Evolutionary conservation across 495 filamentous ascomycete genomes (phyloP).

Genomic region (Penicillium steckii): DNA sequence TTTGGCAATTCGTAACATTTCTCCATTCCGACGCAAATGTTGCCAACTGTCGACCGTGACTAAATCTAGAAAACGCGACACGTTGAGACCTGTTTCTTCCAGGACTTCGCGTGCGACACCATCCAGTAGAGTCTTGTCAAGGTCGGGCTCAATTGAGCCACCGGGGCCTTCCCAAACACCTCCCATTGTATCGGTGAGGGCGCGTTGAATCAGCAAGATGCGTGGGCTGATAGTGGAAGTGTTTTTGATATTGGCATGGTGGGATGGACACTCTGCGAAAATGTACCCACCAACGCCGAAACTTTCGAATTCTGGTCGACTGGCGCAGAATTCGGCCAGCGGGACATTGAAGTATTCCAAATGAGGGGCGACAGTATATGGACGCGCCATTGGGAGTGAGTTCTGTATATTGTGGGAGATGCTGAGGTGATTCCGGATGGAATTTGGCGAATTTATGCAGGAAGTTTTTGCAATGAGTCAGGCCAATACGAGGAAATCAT

Average conservation of each 20-base stretch:
- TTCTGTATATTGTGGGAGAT: too few relatives aligned
- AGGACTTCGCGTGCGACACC: slow-evolving; percentile 53
- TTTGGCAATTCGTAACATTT: slow-evolving; percentile 24
- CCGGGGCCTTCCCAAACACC: slow-evolving; percentile 60
- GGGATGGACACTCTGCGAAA: slow-evolving; percentile 27
- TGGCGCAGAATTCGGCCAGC: slow-evolving; percentile 29
- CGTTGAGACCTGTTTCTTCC: slow-evolving; percentile 58
- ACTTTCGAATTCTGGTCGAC: slow-evolving; percentile 32
- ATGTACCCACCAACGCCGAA: slow-evolving; percentile 43
- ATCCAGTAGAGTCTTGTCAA: slow-evolving; percentile 52
- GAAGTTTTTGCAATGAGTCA: too few relatives aligned
- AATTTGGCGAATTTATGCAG: too few relatives aligned
- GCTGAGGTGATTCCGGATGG: too few relatives aligned
- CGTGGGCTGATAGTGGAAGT: slow-evolving; percentile 6
- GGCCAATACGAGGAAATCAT: too few relatives aligned
- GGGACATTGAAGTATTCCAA: slow-evolving; percentile 38
- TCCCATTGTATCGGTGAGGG: slow-evolving; percentile 42
- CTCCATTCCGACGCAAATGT: slow-evolving; percentile 16
- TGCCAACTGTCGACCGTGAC: slow-evolving; percentile 37
- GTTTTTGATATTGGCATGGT: background rate
- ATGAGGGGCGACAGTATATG: slow-evolving; percentile 37
- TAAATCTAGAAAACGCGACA: slow-evolving; percentile 42
- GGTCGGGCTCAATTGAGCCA: slow-evolving; percentile 43
- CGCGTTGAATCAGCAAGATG: slow-evolving; percentile 55
- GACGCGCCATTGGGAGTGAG: slow-evolving; percentile 12